Evolutionary conservation across 257 asterid genomes (phyloP).

Genomic region (Penstemon barbatus): DNA sequence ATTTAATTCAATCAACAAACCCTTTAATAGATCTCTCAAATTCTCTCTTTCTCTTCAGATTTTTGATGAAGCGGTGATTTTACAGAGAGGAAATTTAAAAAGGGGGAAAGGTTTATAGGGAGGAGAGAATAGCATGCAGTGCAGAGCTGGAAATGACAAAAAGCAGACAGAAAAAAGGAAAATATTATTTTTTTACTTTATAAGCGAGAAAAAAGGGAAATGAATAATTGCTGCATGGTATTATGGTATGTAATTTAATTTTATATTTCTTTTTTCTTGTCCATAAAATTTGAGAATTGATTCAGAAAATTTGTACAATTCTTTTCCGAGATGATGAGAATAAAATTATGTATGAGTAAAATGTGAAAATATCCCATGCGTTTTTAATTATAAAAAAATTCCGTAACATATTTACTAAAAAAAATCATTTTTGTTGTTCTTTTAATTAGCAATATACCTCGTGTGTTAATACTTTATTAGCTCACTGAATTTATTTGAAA

Average conservation of each 20-base stretch:
- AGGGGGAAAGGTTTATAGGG: constrained; percentile 30
- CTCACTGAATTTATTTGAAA: too few relatives aligned
- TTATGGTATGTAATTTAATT: constrained; percentile 12
- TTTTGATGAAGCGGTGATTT: constrained; percentile 15
- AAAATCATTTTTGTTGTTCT: too few relatives aligned
- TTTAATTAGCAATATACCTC: too few relatives aligned
- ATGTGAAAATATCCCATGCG: too few relatives aligned
- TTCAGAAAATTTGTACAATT: constrained; percentile 10
- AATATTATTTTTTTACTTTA: constrained; percentile 5
- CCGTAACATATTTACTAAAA: too few relatives aligned
- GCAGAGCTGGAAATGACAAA: constrained; percentile 41
- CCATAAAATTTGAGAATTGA: neutral
- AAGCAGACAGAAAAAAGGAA: constrained; percentile 21
- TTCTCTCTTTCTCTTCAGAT: constrained; percentile 28
- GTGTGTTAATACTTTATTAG: too few relatives aligned
- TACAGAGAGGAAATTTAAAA: constrained; percentile 30
- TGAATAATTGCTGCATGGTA: constrained; percentile 36
- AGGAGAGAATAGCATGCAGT: constrained; percentile 29
- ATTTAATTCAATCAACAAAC: constrained; percentile 25
- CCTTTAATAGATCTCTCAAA: constrained; percentile 32
- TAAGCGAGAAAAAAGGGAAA: constrained; percentile 16
- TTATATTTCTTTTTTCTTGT: neutral
- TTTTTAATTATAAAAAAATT: too few relatives aligned
- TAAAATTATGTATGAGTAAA: too few relatives aligned
- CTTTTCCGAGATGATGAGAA: too few relatives aligned